Evolutionary conservation across 495 filamentous ascomycete species (phyloP).

Genomic region (Lasiosphaeria hispida): DNA sequence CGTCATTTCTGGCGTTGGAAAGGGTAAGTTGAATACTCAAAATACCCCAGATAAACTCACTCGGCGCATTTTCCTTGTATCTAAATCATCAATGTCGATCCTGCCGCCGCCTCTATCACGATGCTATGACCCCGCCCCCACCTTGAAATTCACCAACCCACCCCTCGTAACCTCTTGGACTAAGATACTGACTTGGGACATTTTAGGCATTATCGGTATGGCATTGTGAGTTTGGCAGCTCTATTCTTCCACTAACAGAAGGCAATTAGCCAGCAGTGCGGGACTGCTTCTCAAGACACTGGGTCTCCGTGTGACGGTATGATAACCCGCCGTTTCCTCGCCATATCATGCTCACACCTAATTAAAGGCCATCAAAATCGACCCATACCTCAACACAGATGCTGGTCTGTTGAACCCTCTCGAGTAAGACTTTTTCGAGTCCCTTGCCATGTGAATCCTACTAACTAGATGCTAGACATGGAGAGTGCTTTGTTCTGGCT

Average conservation of each 20-base stretch:
- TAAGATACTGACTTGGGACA: neutral
- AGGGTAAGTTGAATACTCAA: neutral
- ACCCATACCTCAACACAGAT: constrained; percentile 84
- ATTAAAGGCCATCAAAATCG: constrained; percentile 61
- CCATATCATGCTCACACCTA: neutral
- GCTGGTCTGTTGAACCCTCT: constrained; percentile 68
- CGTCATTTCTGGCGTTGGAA: constrained; percentile 20
- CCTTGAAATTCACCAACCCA: neutral
- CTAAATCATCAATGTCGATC: no score
- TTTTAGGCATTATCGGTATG: constrained; percentile 2
- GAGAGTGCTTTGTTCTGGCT: constrained; percentile 42
- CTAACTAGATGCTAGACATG: constrained; percentile 24
- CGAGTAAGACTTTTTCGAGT: constrained; percentile 54
- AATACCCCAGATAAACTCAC: no score
- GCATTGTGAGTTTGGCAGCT: neutral
- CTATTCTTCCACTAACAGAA: neutral
- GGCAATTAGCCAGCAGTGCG: constrained; percentile 18
- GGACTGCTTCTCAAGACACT: constrained; percentile 71
- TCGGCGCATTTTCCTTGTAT: no score
- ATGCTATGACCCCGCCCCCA: neutral
- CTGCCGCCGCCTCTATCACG: neutral
- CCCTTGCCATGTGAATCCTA: neutral
- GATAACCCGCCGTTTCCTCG: neutral
- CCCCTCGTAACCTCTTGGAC: neutral
- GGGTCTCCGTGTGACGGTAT: constrained; percentile 58